Conservation (phyloP, 148 eudicot genomes). For the Dianthus caryophyllus region DNA sequence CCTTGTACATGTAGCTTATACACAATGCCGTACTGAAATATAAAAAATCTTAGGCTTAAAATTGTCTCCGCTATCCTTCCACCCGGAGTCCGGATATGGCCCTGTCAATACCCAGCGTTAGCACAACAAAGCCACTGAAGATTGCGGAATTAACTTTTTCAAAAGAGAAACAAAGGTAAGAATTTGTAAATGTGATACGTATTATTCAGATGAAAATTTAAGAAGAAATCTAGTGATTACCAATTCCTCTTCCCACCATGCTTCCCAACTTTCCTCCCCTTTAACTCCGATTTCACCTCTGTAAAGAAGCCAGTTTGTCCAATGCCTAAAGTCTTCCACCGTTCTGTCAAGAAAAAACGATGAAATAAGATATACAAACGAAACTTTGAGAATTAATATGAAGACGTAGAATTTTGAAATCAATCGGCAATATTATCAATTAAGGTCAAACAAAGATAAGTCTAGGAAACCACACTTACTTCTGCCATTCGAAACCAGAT, state of each 20-base stretch:
- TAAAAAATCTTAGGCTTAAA: constrained; percentile 84
- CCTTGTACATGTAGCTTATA: constrained; percentile 81
- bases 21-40: constrained; percentile 94
- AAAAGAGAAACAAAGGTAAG: background rate
- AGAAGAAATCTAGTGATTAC: constrained; percentile 31
- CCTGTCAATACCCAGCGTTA: constrained; percentile 42
- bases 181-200: background rate
- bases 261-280: constrained; percentile 99
- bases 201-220: background rate
- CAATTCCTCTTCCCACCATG: constrained; percentile 99
- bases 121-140: constrained; percentile 7
- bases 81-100: constrained; percentile 68
- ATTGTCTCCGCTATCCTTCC: constrained; percentile 87
- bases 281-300: constrained; percentile 98
- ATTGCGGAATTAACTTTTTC: background rate
- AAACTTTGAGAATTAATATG: background rate
- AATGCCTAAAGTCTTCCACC: constrained; percentile 93
- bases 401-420: background rate
- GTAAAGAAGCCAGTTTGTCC: constrained; percentile 99
- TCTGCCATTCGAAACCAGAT: constrained; percentile 98
- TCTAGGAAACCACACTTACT: constrained; percentile 44
- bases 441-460: background rate
- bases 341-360: constrained; percentile 38
- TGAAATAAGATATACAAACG: background rate
- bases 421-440: background rate